phyloP scores from a whole-genome alignment of 768 basidiomycete species.

The Gloeophyllum trabeum region DNA sequence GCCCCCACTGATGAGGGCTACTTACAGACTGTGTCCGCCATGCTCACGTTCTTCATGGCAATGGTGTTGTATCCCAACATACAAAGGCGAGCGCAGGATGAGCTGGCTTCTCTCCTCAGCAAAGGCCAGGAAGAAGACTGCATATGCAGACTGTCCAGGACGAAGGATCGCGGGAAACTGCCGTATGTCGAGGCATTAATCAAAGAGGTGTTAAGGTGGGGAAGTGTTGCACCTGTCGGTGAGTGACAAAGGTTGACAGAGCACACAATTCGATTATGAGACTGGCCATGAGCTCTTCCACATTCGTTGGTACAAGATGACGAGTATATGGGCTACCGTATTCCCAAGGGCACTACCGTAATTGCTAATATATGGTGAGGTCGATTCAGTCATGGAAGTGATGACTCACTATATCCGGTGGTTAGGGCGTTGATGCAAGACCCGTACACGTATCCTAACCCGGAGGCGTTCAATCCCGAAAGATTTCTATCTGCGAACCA shows the following conservation, averaged over 20 bases:
- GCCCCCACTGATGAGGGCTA: too few relatives aligned
- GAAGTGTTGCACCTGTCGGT: constrained; percentile 7
- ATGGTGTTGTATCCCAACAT: constrained; percentile 4
- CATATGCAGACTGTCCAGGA: constrained; percentile 5
- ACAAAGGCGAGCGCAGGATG: background rate
- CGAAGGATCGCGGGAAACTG: constrained; percentile 5
- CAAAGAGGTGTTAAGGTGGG: constrained; percentile 14
- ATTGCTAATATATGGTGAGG: too few relatives aligned
- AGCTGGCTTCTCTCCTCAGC: background rate
- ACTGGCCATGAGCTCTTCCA: too few relatives aligned
- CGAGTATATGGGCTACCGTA: too few relatives aligned
- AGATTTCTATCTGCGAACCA: constrained; percentile 7
- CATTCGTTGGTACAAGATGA: too few relatives aligned
- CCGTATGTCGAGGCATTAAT: constrained; percentile 13
- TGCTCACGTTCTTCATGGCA: constrained; percentile 6
- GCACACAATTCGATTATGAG: too few relatives aligned
- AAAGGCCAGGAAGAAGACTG: constrained; percentile 1
- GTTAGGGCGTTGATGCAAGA: constrained; percentile 7
- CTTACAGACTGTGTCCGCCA: constrained; percentile 2
- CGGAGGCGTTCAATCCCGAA: constrained; percentile 9
- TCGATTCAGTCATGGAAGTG: too few relatives aligned
- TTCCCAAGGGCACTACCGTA: too few relatives aligned
- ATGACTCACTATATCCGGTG: background rate
- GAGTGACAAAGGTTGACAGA: too few relatives aligned
- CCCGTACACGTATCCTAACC: constrained; percentile 8